Evolutionary conservation across 2,329 filamentous ascomycete genomes (phyloP), one percentile per base, ranked within the genome.

Genomic region (Blumeriella jaapii): DNA sequence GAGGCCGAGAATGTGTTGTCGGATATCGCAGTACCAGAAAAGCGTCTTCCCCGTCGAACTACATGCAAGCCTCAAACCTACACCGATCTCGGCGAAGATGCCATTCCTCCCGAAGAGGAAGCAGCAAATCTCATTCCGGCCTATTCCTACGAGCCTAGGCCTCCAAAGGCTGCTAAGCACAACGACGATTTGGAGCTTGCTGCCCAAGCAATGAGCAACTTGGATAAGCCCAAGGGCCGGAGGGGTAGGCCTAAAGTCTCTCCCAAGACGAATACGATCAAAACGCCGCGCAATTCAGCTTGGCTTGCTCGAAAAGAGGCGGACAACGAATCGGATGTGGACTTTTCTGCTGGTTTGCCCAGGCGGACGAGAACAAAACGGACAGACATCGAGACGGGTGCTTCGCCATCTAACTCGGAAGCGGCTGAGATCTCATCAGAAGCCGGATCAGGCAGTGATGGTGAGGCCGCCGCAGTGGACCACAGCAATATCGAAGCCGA

Each of bases 291-390:
- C 16, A 49, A 46, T 22, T 52, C 49, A 9, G 42, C 38, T 25
- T 53, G 50, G 50, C 46, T 52, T 32, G 41, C 47, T 20, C 44
- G 48, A 9, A 53, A 49, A 19, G 42, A 50, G 31, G 48, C 44
- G 3, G 28, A 40, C n/a, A n/a, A n/a, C 22, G 39, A 49, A 34
- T 19, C 26, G 11, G 36, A 34, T n/a, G 23, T 19, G 6, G 29
- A 29, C 7, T 28, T 35, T 23, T 27, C 40, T 12, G 23, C 2
- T 5, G 31, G 37, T 22, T 8, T 33, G 9, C 31, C 35, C 12
- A 42, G 34, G 34, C 23, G 30, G 32, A 34, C 22, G 13, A 38
- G 34, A 27, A 25, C 14, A 36, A 23, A 31, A 4, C 31, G 36
- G 17, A 32, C 22, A 19, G 13, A 14, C 18, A 27, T n/a, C 12